Conservation (phyloP, 164 flowering plant genomes). For the Tetracentron sinense region DNA sequence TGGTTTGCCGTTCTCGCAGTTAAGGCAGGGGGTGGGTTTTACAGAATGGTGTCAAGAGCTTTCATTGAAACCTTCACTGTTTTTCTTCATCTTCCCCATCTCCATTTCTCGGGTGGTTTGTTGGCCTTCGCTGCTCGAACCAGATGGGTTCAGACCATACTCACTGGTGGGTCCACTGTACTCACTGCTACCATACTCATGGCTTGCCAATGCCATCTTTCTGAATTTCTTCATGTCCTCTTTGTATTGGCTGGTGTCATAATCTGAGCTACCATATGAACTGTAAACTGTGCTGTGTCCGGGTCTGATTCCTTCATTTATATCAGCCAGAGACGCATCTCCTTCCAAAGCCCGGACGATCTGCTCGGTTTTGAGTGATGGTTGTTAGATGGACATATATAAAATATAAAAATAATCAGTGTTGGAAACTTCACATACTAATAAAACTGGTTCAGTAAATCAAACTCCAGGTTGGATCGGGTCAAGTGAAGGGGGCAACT, state of each 20-base stretch:
- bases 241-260: no score
- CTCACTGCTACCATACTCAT: slow-evolving; percentile 62
- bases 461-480: background rate
- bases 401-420: no score
- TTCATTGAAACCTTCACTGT: slow-evolving; percentile 41
- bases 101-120: slow-evolving; percentile 65
- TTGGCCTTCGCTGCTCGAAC: slow-evolving; percentile 72
- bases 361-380: slow-evolving; percentile 36
- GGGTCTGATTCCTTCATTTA: slow-evolving; percentile 72
- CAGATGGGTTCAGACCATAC: slow-evolving; percentile 63
- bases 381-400: no score
- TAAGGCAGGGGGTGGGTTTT: slow-evolving; percentile 10
- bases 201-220: no score
- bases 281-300: slow-evolving; percentile 60
- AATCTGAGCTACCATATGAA: slow-evolving; percentile 78
- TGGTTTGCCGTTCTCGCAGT: slow-evolving; percentile 14
- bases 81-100: slow-evolving; percentile 43
- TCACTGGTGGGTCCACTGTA: slow-evolving; percentile 73
- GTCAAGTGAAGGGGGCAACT: background rate
- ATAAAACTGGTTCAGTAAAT: background rate
- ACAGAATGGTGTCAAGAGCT: slow-evolving; percentile 16
- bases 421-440: background rate
- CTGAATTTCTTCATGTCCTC: slow-evolving; percentile 74
- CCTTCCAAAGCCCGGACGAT: slow-evolving; percentile 89
- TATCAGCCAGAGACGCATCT: slow-evolving; percentile 57